phyloP scores from a whole-genome alignment of 2,329 filamentous ascomycete species.

The Cadophora malorum region DNA sequence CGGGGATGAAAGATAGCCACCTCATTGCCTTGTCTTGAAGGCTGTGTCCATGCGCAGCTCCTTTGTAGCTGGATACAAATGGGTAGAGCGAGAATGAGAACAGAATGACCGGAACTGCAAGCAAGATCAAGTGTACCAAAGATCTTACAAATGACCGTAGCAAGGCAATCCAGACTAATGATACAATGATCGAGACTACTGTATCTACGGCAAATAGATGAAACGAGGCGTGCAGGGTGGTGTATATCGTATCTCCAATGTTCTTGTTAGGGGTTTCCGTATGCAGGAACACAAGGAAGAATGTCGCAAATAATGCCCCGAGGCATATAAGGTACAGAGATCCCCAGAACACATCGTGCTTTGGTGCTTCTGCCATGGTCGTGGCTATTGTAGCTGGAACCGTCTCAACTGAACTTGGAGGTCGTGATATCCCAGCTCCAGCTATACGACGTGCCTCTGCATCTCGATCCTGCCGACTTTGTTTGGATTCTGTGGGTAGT shows the following conservation, averaged over 20 bases:
- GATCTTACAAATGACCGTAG: constrained; percentile 86
- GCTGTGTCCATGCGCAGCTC: constrained; percentile 73
- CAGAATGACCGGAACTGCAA: constrained; percentile 85
- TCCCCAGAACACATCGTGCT: constrained; percentile 90
- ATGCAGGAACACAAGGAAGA: constrained; percentile 88
- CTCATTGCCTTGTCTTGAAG: constrained; percentile 91
- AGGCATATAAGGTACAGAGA: constrained; percentile 87
- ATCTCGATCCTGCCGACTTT: constrained; percentile 32
- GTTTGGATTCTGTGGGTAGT: constrained; percentile 40
- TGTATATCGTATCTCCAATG: constrained; percentile 93
- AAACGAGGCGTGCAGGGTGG: constrained; percentile 83
- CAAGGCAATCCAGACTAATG: constrained; percentile 87
- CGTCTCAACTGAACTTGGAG: constrained; percentile 47
- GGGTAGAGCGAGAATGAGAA: constrained; percentile 92
- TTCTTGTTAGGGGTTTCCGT: constrained; percentile 74
- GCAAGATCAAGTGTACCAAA: constrained; percentile 79
- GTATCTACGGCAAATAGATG: constrained; percentile 92
- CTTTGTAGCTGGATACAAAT: constrained; percentile 87
- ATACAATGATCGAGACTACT: constrained; percentile 85
- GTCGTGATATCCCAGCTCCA: constrained; percentile 35
- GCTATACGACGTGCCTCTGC: constrained; percentile 33
- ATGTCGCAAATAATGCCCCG: constrained; percentile 85
- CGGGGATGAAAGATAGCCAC: constrained; percentile 81
- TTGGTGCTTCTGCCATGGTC: constrained; percentile 71
- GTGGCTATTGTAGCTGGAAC: constrained; percentile 62